Percentiles rank a stretch among this genome's conserved stretches.
Evolutionary conservation across 768 basidiomycete species (phyloP).

Genomic region (Lentinula aciculospora): DNA sequence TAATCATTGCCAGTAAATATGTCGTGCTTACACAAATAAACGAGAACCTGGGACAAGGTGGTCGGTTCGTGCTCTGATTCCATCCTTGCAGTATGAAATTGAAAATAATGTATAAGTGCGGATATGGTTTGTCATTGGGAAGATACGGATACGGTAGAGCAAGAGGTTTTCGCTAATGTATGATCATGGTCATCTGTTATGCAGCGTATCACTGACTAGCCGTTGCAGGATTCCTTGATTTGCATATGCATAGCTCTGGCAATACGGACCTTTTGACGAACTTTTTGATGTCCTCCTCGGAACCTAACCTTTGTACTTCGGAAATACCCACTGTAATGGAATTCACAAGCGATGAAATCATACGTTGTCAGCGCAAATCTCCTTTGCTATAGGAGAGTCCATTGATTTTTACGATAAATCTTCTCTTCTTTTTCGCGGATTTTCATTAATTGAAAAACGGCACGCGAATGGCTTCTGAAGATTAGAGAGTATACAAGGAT

Average conservation of each 20-base stretch:
- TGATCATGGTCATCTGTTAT: constrained; percentile 17
- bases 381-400: no score
- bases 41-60: constrained; percentile 82
- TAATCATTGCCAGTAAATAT: constrained; percentile 58
- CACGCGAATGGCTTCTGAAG: neutral
- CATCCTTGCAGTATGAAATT: neutral
- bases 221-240: constrained; percentile 60
- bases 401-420: neutral
- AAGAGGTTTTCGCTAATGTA: constrained; percentile 79
- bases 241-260: constrained; percentile 63
- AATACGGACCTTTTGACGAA: constrained; percentile 33
- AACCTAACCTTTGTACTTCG: constrained; percentile 8
- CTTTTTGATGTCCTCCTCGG: no score
- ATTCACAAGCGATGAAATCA: neutral
- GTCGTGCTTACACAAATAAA: constrained; percentile 81
- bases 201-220: neutral
- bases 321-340: constrained; percentile 10
- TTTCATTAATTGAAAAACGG: neutral
- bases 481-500: no score
- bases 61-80: constrained; percentile 51
- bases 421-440: neutral
- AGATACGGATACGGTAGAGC: constrained; percentile 70
- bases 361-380: no score
- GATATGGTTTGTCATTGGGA: constrained; percentile 88
- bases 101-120: constrained; percentile 40